Evolutionary conservation across 331 rosid species (phyloP), one percentile per base, ranked within the genome.

Genomic region (Pyrus hybrid): DNA sequence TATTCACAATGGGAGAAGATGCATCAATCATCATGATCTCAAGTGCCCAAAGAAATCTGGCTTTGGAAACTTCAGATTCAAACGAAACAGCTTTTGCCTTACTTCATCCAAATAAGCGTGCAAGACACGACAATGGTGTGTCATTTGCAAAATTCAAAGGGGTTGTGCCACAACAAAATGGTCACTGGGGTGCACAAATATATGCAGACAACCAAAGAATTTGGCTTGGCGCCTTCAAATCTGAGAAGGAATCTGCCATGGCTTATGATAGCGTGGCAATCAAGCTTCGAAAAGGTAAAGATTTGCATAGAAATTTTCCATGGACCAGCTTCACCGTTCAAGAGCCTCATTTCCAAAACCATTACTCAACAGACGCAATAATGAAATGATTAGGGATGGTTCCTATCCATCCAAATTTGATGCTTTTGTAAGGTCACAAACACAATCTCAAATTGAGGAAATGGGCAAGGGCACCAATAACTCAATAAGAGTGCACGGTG

Each of bases 201-300:
- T 87, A 81, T n/a, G 83, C 87, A 9, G 80, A 80, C 80, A 86
- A 87, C 61, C 84, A 69, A 74, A 70, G 84, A 70, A 75, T 89
- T 66, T 85, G 85, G 90, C 84, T 83, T n/a, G 89, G 90, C 10
- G 80, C 86, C 7, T 87, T 85, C 75, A 80, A 83, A 61, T 77
- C 87, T 0, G 84, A 80, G 43, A 81, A 75, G 63, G 82, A 51
- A 28, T 86, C 90, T 3, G 88, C 90, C 41, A 84, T 77, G 88
- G 88, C 90, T 23, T 84, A 87, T 0, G 88, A 84, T 8, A 82
- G 90, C 1, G 86, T 83, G 0, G 83, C 85, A 5, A 70, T 86
- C 72, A 87, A 84, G 80, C 88, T 84, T 32, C 74, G 85, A 9
- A 84, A 72, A 47, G 76, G 83, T 63, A 63, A 74, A 9, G 86